These are phyloP conservation scores for Stagonosporopsis chrysanthemi DNA, from an alignment of 2,329 filamentous ascomycete species.

Conservation along the genomic window DNA sequence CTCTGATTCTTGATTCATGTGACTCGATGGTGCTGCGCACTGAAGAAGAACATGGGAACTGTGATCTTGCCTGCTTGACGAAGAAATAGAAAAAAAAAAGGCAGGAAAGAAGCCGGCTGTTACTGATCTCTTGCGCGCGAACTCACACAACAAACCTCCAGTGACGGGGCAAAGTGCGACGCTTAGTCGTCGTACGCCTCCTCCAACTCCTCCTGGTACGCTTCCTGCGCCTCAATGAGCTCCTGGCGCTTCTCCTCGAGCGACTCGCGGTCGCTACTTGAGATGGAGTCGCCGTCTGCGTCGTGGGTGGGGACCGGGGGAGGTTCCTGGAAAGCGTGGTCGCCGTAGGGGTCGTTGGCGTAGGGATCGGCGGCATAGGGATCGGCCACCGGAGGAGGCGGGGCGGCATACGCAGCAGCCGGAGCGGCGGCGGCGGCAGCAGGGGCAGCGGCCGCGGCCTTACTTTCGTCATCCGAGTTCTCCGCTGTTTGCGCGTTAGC, in stretches of 20 bases:
- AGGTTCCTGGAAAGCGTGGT: constrained; percentile 34
- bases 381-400: background rate
- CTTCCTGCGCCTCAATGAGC: constrained; percentile 61
- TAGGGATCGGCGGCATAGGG: constrained; percentile 18
- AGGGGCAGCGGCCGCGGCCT: constrained; percentile 17
- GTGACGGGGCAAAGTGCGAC: background rate
- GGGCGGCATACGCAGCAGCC: constrained; percentile 18
- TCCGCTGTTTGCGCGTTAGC: constrained; percentile 35
- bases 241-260: constrained; percentile 63
- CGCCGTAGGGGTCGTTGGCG: constrained; percentile 25
- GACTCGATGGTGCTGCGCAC: background rate
- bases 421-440: constrained; percentile 24
- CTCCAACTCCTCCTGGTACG: constrained; percentile 58
- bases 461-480: constrained; percentile 44
- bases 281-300: constrained; percentile 51
- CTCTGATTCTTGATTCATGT: background rate
- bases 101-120: background rate
- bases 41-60: background rate
- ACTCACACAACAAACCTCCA: background rate
- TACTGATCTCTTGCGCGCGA: background rate
- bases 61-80: background rate
- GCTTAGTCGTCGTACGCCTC: constrained; percentile 38
- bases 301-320: constrained; percentile 52
- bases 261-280: constrained; percentile 48
- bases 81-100: background rate